Evolutionary conservation across 495 filamentous ascomycete genomes (phyloP).

Genomic region (Penicillium arizonense): DNA sequence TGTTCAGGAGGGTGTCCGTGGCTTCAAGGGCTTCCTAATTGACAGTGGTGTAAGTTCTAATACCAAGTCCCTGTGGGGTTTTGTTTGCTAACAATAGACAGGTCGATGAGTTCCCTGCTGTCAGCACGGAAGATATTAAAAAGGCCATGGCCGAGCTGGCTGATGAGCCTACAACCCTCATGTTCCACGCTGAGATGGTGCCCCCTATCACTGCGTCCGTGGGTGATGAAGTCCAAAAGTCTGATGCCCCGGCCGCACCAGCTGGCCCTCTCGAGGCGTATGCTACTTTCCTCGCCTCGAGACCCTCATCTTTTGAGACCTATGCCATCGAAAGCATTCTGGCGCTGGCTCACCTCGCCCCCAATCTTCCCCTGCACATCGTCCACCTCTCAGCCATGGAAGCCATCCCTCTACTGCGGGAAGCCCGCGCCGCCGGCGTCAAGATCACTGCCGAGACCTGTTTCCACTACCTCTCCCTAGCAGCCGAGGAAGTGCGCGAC

Average conservation of each 20-base stretch:
- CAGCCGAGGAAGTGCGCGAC: conserved; percentile 79
- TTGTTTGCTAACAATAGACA: conserved; percentile 28
- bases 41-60: conserved; percentile 79
- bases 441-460: conserved; percentile 97
- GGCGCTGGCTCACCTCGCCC: conserved; percentile 75
- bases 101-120: conserved; percentile 95
- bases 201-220: conserved; percentile 82
- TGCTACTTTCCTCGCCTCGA: conserved; percentile 87
- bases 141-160: conserved; percentile 77
- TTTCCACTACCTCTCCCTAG: conserved; percentile 95
- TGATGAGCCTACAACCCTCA: conserved; percentile 77
- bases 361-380: conserved; percentile 84
- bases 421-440: conserved; percentile 73
- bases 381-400: conserved; percentile 93
- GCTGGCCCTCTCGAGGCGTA: conserved; percentile 77
- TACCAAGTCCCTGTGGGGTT: neutral
- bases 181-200: conserved; percentile 99
- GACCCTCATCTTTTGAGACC: conserved; percentile 86
- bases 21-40: conserved; percentile 98
- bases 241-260: conserved; percentile 70
- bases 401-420: conserved; percentile 82
- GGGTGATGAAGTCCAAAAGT: conserved; percentile 72
- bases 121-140: conserved; percentile 74
- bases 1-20: conserved; percentile 80
- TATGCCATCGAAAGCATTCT: conserved; percentile 88